Evolutionary conservation across 2,329 filamentous ascomycete species (phyloP).

Genomic region (Didymella keratinophila): DNA sequence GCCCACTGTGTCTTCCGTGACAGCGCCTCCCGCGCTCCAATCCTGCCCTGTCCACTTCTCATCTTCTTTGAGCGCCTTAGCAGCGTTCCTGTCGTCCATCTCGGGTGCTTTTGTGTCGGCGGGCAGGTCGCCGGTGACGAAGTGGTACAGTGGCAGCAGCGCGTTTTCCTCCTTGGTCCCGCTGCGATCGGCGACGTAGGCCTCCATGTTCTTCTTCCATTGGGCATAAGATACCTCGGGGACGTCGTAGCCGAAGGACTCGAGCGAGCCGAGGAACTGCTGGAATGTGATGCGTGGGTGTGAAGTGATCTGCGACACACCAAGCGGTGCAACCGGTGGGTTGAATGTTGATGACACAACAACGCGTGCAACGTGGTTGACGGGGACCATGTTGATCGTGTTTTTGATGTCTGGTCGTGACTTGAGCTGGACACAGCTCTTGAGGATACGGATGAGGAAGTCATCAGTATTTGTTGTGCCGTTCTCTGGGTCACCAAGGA

Average conservation of each 20-base stretch:
- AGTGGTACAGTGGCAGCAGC: constrained; percentile 74
- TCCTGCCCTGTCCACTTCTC: constrained; percentile 66
- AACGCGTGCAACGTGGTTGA: constrained; percentile 81
- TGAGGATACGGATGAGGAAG: constrained; percentile 85
- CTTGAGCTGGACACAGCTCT: constrained; percentile 83
- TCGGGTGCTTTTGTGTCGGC: constrained; percentile 74
- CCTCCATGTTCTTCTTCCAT: constrained; percentile 73
- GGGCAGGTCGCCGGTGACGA: constrained; percentile 74
- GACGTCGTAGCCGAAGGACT: constrained; percentile 75
- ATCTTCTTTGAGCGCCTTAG: constrained; percentile 69
- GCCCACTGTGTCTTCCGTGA: constrained; percentile 68
- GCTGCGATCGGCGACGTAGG: constrained; percentile 66
- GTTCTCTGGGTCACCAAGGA: constrained; percentile 74
- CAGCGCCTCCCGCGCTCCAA: constrained; percentile 63
- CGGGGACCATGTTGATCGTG: constrained; percentile 88
- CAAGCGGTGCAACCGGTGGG: constrained; percentile 62
- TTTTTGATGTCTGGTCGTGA: constrained; percentile 80
- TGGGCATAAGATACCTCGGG: constrained; percentile 71
- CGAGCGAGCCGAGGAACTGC: constrained; percentile 74
- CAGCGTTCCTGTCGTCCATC: constrained; percentile 76
- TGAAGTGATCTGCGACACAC: constrained; percentile 79
- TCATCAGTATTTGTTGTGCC: constrained; percentile 84
- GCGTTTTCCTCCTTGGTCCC: constrained; percentile 73
- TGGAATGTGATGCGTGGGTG: constrained; percentile 82
- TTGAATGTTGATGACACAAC: constrained; percentile 77